Conservation (phyloP, 75 land plant genomes). For the Selaginella moellendorffii region DNA sequence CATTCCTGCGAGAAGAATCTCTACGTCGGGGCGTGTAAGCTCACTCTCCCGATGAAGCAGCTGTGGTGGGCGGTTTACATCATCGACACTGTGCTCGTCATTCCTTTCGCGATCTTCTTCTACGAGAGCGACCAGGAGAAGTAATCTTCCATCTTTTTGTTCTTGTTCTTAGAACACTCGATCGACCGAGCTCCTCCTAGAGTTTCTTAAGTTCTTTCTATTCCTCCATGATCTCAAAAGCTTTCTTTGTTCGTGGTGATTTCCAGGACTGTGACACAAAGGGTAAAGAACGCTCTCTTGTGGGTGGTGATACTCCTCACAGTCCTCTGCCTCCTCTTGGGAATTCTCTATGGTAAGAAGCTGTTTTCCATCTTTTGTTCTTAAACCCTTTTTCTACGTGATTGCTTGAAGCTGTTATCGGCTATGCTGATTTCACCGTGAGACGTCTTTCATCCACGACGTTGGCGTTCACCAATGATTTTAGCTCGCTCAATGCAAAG, state of each 20-base stretch:
- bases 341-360: conserved; percentile 5
- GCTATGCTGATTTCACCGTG: conserved; percentile 9
- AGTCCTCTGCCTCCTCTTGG: neutral
- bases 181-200: too few species aligned
- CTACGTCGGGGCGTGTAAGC: conserved; percentile 4
- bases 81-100: neutral
- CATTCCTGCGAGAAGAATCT: conserved; percentile 1
- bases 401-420: conserved; percentile 6
- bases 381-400: too few species aligned
- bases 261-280: neutral
- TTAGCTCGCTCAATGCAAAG: neutral
- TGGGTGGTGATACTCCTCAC: neutral
- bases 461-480: neutral
- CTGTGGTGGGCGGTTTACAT: conserved; percentile 8
- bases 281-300: neutral
- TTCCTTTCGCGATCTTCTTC: conserved; percentile 2
- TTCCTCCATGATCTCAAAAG: too few species aligned
- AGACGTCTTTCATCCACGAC: conserved; percentile 7
- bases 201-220: too few species aligned
- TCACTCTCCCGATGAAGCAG: conserved; percentile 7
- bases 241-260: too few species aligned
- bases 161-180: too few species aligned
- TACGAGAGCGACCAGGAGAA: conserved; percentile 7
- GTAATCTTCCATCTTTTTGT: too few species aligned
- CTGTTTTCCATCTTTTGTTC: too few species aligned